Evolutionary conservation across 306 rosid genomes (phyloP), one percentile per base, ranked within the genome.

Genomic region (Lablab purpureus): DNA sequence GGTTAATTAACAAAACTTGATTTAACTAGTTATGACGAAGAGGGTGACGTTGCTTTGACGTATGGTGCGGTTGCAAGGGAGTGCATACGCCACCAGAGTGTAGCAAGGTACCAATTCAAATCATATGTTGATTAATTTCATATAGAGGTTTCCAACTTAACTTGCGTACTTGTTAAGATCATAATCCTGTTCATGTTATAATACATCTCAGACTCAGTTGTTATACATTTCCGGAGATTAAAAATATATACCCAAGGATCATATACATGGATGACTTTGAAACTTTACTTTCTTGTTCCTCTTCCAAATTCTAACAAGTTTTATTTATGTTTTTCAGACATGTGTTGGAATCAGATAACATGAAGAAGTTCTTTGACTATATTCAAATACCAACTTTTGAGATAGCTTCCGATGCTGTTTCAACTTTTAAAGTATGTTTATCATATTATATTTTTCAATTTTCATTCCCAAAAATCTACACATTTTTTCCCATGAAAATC

Each of bases 61-160:
- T 91, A 85, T 81, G 95, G 98, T 28, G 87, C 95, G 28, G 84
- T 91, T 86, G 68, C 92, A 83, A 87, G 96, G 81, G 98, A 94
- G 74, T 94, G 93, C 87, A 91, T 94, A 80, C 97, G 98, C 80
- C 98, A 91, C 80, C 98, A 94, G 79, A 76, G 74, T 40, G 92
- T 90, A 63, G 98, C 98, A 21, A 94, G 88, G 98, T 94, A 36
- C 75, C 85, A 41, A 27, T 21, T 47, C n/a, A 2, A 7, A 15
- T 47, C 2, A 8, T 18, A 12, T 12, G 1, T 46, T 46, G 14
- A 46, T 18, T 52, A 52, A 52, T 7, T 22, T 40, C 45, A 9
- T 40, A 40, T 40, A 32, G 36, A 32, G 36, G 7, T 10, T 8
- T 74, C 30, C 8, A 55, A 9, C 62, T 34, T 34, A 55, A 9